Conservation (phyloP, 2,329 filamentous ascomycete genomes). For the Chaetomiaceae sp. region DNA sequence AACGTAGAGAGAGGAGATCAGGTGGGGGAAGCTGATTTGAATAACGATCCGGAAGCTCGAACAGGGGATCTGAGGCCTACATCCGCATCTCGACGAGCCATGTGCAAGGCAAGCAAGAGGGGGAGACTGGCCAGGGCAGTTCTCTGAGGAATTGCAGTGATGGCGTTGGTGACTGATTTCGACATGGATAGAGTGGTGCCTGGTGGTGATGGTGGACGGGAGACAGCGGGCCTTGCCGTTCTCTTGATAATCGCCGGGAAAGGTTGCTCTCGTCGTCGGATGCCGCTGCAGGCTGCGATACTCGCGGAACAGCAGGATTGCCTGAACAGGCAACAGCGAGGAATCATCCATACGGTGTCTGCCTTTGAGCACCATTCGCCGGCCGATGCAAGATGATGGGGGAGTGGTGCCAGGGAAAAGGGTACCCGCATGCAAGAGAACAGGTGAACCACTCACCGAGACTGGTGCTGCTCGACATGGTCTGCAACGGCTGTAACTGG, state of each 20-base stretch:
- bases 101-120: neutral
- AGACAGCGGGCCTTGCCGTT: neutral
- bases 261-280: too few relatives aligned
- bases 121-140: neutral
- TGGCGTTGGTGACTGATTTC: neutral
- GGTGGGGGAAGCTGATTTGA: neutral
- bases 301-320: neutral
- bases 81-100: neutral
- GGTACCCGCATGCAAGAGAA: neutral
- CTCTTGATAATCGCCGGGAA: neutral
- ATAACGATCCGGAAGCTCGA: neutral
- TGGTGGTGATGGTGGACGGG: neutral
- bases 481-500: neutral
- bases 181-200: neutral
- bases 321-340: too few relatives aligned
- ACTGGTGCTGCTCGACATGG: constrained; percentile 12
- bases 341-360: neutral
- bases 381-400: too few relatives aligned
- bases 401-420: neutral
- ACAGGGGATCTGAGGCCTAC: neutral
- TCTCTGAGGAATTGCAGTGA: too few relatives aligned
- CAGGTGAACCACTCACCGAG: constrained; percentile 12
- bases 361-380: neutral
- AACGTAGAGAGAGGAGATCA: neutral
- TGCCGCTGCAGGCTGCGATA: neutral